phyloP scores from a whole-genome alignment of 139 green algal genomes.

The Closterium sp. region DNA sequence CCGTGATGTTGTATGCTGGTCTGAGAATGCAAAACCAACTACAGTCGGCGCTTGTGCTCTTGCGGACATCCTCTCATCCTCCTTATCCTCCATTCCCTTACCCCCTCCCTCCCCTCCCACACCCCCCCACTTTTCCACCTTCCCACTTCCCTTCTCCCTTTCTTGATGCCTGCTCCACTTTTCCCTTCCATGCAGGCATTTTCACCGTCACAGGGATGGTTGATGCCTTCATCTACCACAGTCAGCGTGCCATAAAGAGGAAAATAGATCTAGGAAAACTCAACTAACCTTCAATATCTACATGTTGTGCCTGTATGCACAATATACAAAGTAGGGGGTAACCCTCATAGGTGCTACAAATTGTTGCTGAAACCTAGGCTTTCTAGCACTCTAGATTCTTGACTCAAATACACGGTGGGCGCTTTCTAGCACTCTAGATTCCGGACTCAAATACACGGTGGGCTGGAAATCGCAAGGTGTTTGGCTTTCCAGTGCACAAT shows the following conservation, averaged over 20 bases:
- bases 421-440: too few species aligned
- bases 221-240: conserved; percentile 84
- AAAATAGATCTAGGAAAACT: conserved; percentile 97
- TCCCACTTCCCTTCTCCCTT: neutral
- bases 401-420: too few species aligned
- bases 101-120: neutral
- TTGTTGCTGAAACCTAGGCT: neutral
- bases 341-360: neutral
- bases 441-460: too few species aligned
- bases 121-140: neutral
- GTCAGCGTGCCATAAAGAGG: conserved; percentile 76
- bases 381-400: too few species aligned
- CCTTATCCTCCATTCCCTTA: neutral
- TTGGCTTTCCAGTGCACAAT: too few species aligned
- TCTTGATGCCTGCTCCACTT: neutral
- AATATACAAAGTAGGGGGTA: neutral
- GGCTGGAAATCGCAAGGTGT: too few species aligned
- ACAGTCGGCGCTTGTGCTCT: too few species aligned
- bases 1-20: too few species aligned
- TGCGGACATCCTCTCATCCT: too few species aligned
- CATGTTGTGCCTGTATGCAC: neutral
- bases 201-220: conserved; percentile 96
- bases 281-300: conserved; percentile 36
- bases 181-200: conserved; percentile 60
- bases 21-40: too few species aligned